These are phyloP conservation scores for Gigaspora rosea DNA, from an alignment of 192 early-diverging fungal species.

Conservation along the genomic window DNA sequence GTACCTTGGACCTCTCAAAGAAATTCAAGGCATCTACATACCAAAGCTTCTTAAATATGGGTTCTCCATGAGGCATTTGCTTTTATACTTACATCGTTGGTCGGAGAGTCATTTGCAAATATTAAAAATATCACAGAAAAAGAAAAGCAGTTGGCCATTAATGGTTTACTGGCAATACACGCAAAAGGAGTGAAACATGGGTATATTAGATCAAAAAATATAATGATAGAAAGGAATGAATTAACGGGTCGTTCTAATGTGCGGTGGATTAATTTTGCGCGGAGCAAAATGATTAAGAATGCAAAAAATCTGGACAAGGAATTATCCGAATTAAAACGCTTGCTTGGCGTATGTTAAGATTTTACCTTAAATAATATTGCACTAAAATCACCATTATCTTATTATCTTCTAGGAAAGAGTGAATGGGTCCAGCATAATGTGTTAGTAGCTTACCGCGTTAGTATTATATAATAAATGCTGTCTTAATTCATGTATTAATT, in stretches of 20 bases:
- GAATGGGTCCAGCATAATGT: no score
- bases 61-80: slow-evolving; percentile 18
- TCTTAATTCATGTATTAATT: no score
- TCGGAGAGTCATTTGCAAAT: background rate
- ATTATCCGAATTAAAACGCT: slow-evolving; percentile 13
- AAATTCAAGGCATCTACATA: background rate
- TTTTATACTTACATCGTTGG: slow-evolving; percentile 4
- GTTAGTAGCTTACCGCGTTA: no score
- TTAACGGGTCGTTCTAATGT: background rate
- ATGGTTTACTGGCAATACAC: slow-evolving; percentile 23
- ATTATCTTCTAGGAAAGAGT: no score
- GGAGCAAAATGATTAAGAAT: slow-evolving; percentile 5
- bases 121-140: background rate
- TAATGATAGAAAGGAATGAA: slow-evolving; percentile 3
- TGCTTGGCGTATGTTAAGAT: background rate
- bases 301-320: background rate
- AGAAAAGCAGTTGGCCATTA: slow-evolving; percentile 12
- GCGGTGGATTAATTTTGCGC: slow-evolving; percentile 18
- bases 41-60: slow-evolving; percentile 17
- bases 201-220: slow-evolving; percentile 14
- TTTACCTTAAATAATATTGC: no score
- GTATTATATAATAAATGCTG: no score
- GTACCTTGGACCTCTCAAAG: background rate
- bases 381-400: no score
- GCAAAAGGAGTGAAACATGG: slow-evolving; percentile 21